Conservation (phyloP, 192 early-diverging fungal species). For the Rhizophagus prolifer region DNA sequence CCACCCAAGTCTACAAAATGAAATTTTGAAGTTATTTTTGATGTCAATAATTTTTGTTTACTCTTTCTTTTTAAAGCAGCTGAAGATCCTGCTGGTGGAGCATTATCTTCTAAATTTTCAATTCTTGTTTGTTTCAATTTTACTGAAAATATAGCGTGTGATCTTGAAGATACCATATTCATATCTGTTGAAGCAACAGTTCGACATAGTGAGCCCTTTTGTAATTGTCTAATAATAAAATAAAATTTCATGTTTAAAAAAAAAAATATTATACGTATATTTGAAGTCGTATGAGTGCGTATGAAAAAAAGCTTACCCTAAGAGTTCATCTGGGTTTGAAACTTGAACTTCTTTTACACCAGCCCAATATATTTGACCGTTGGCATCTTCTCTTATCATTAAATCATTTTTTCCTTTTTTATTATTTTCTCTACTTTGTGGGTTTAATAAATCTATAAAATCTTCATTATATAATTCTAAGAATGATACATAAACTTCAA, state of each 20-base stretch:
- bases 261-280: too few species aligned
- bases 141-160: slow-evolving; percentile 95
- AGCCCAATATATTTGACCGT: slow-evolving; percentile 82
- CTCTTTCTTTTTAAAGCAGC: slow-evolving; percentile 22
- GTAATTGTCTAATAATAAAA: slow-evolving; percentile 40
- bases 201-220: slow-evolving; percentile 54
- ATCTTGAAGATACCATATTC: slow-evolving; percentile 90
- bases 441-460: slow-evolving; percentile 78
- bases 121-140: slow-evolving; percentile 73
- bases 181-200: slow-evolving; percentile 91
- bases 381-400: slow-evolving; percentile 77
- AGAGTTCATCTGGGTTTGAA: slow-evolving; percentile 60
- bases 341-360: slow-evolving; percentile 82
- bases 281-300: too few species aligned
- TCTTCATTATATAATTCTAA: slow-evolving; percentile 98
- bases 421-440: slow-evolving; percentile 29
- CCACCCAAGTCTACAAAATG: slow-evolving; percentile 99
- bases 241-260: too few species aligned
- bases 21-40: slow-evolving; percentile 79
- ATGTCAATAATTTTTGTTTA: slow-evolving; percentile 29
- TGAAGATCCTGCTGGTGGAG: slow-evolving; percentile 17
- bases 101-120: slow-evolving; percentile 36
- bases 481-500: slow-evolving; percentile 75
- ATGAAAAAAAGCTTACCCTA: slow-evolving; percentile 39
- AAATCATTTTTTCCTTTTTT: slow-evolving; percentile 37